A percentile compares a stretch with the other conserved stretches of the same genome.
Conservation (phyloP, 805 yeast genomes). For the Myxozyma melibiosi region DNA sequence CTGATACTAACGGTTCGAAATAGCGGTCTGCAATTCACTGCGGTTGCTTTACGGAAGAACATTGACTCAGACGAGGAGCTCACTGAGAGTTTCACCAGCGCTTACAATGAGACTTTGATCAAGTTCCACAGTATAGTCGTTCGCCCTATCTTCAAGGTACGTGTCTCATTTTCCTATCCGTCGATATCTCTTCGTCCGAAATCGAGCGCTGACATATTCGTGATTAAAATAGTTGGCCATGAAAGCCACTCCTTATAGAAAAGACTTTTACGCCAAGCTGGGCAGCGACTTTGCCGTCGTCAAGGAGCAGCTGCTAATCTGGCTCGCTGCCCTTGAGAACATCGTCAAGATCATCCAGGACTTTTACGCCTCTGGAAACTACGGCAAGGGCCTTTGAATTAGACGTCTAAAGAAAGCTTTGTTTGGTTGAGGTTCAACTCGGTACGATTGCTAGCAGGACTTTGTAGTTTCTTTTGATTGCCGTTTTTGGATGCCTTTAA, state of each 20-base stretch:
- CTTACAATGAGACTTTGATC: constrained; percentile 78
- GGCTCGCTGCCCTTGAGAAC: constrained; percentile 77
- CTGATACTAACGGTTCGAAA: background rate
- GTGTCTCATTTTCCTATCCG: background rate
- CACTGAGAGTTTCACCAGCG: constrained; percentile 75
- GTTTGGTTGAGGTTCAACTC: no score
- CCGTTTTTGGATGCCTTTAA: no score
- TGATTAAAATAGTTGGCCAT: constrained; percentile 59
- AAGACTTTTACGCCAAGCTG: constrained; percentile 77
- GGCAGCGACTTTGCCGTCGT: constrained; percentile 77
- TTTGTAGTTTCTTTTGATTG: no score
- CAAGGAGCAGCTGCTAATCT: constrained; percentile 59
- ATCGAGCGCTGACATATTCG: background rate
- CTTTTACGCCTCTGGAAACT: constrained; percentile 77
- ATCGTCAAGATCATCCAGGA: constrained; percentile 73
- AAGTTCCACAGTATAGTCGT: constrained; percentile 80
- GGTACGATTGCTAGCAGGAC: no score
- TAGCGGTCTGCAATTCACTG: constrained; percentile 87
- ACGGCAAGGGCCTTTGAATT: constrained; percentile 89
- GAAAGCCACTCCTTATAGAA: constrained; percentile 93
- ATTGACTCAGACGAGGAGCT: constrained; percentile 66
- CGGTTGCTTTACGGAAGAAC: constrained; percentile 82
- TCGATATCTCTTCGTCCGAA: background rate
- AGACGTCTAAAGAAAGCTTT: constrained; percentile 37
- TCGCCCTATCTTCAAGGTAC: constrained; percentile 75